Percentiles rank a stretch among this genome's conserved stretches.
phyloP scores from a whole-genome alignment of 371 early-diverging fungal species.

The Syncephalastrum sp. region DNA sequence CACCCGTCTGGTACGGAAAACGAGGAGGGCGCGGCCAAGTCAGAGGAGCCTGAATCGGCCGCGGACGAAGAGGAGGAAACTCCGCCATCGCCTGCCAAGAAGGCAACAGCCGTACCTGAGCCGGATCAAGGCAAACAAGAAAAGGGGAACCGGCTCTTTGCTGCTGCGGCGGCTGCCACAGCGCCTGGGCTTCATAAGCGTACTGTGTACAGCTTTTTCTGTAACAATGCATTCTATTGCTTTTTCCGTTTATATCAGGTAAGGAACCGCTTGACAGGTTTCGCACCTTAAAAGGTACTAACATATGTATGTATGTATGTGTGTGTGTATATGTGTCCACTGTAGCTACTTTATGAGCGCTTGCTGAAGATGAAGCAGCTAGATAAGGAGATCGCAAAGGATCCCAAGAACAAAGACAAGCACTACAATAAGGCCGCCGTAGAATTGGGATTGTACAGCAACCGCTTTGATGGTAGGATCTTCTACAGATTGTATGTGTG shows the following conservation, averaged over 20 bases:
- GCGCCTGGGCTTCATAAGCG: slow-evolving; percentile 38
- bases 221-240: slow-evolving; percentile 79
- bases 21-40: slow-evolving; percentile 18
- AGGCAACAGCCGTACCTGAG: slow-evolving; percentile 21
- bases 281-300: neutral
- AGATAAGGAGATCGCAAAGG: slow-evolving; percentile 57
- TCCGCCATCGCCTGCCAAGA: slow-evolving; percentile 11
- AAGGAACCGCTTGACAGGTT: neutral
- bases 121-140: slow-evolving; percentile 3
- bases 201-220: slow-evolving; percentile 59
- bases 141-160: slow-evolving; percentile 25
- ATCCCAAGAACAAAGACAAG: slow-evolving; percentile 54
- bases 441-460: slow-evolving; percentile 76
- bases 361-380: slow-evolving; percentile 76
- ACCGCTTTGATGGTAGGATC: slow-evolving; percentile 48
- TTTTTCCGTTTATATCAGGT: slow-evolving; percentile 90
- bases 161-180: slow-evolving; percentile 56
- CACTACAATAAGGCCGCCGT: slow-evolving; percentile 74
- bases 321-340: neutral
- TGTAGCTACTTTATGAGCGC: slow-evolving; percentile 78
- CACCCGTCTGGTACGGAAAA: slow-evolving; percentile 6
- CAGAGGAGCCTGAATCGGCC: slow-evolving; percentile 9
- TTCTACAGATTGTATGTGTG: neutral
- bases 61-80: slow-evolving; percentile 22
- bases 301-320: neutral